Conservation (phyloP, 1,139 yeast species). For the Taphrina pruni region DNA sequence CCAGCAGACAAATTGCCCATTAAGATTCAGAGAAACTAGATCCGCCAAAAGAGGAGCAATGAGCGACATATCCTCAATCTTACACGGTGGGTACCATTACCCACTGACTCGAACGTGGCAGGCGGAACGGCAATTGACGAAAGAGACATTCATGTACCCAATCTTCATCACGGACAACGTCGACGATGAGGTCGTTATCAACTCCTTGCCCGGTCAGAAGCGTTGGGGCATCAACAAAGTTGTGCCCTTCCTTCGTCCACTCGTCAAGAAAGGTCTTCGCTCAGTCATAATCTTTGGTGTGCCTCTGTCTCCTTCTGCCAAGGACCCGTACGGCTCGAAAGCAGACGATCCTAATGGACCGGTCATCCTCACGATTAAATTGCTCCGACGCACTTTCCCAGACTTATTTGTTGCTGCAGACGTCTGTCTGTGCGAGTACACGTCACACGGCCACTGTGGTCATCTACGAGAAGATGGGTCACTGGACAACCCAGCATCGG, state of each 20-base stretch:
- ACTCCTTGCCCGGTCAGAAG: conserved; percentile 83
- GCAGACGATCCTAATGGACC: conserved; percentile 99
- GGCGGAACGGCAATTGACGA: conserved; percentile 76
- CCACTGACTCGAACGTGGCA: conserved; percentile 93
- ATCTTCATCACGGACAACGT: conserved; percentile 80
- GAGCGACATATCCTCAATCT: conserved; percentile 39
- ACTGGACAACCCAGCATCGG: conserved; percentile 75
- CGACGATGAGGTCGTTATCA: conserved; percentile 77
- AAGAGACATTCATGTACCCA: conserved; percentile 79
- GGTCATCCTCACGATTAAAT: conserved; percentile 77
- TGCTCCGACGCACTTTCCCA: conserved; percentile 70
- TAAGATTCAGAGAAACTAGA: too few relatives aligned
- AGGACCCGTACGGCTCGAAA: conserved; percentile 81
- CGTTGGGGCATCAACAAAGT: conserved; percentile 79
- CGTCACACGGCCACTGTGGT: conserved; percentile 97
- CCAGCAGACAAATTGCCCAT: too few relatives aligned
- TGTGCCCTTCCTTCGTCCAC: conserved; percentile 68
- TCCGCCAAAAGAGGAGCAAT: neutral
- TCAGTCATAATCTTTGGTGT: conserved; percentile 94
- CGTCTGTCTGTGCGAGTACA: conserved; percentile 95
- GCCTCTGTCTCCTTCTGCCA: conserved; percentile 72
- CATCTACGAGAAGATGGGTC: conserved; percentile 83
- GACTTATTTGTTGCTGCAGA: conserved; percentile 87
- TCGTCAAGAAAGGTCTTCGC: conserved; percentile 80
- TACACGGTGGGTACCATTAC: conserved; percentile 69